Conservation (phyloP, 495 filamentous ascomycete species). For the Friedmanniomyces simplex region DNA sequence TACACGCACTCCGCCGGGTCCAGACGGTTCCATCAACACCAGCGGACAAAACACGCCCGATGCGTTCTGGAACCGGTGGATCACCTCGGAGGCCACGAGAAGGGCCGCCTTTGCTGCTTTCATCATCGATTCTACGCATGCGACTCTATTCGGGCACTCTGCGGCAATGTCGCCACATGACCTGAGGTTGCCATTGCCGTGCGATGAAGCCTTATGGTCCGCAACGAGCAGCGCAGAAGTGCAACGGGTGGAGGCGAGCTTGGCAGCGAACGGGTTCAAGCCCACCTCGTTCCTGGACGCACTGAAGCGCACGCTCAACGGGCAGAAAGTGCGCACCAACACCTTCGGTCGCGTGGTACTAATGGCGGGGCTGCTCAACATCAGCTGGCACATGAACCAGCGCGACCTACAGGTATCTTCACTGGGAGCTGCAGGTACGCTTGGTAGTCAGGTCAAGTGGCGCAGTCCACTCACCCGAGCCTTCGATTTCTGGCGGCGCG, state of each 20-base stretch:
- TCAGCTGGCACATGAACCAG: slow-evolving; percentile 97
- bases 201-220: slow-evolving; percentile 89
- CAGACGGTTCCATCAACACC: slow-evolving; percentile 29
- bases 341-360: slow-evolving; percentile 90
- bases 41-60: slow-evolving; percentile 52
- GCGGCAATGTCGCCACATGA: slow-evolving; percentile 97
- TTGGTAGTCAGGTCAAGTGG: slow-evolving; percentile 91
- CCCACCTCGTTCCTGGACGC: slow-evolving; percentile 84
- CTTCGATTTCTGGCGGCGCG: slow-evolving; percentile 89
- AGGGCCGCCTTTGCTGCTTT: slow-evolving; percentile 91
- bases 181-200: slow-evolving; percentile 82
- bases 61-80: slow-evolving; percentile 95
- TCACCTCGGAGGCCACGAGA: slow-evolving; percentile 83
- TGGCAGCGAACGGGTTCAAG: slow-evolving; percentile 74
- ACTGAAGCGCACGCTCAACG: slow-evolving; percentile 79
- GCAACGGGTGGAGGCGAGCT: slow-evolving; percentile 69
- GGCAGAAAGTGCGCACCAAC: slow-evolving; percentile 80
- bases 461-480: slow-evolving; percentile 74
- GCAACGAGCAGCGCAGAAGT: slow-evolving; percentile 85
- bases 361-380: slow-evolving; percentile 87
- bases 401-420: slow-evolving; percentile 89
- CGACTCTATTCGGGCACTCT: slow-evolving; percentile 96
- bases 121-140: slow-evolving; percentile 90
- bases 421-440: slow-evolving; percentile 62
- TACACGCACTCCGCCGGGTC: slow-evolving; percentile 40